Evolutionary conservation across 129 eudicot genomes (phyloP), one percentile per base, ranked within the genome.

Genomic region (Artemisia argyi): DNA sequence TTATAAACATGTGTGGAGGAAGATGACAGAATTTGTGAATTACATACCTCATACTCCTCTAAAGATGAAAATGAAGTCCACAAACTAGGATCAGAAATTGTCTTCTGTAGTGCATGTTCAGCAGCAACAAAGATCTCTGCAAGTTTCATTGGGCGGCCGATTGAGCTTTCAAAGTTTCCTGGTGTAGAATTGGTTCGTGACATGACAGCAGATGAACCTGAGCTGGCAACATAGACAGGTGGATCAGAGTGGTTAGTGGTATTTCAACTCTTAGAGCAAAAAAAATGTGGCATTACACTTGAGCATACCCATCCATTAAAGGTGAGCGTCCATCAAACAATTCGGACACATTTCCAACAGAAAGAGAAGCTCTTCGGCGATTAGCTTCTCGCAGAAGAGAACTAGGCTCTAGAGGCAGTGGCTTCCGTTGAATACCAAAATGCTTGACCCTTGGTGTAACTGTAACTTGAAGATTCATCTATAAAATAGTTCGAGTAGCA

Each of bases 331-430:
- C 88, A 77, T 93, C 99, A 79, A 88, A 81, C 85, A 94, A 5
- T 81, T 94, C 99, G 50, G 61, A 86, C 74, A 83, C 58, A 83
- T 94, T 90, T 75, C 99, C 99, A 73, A 87, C 96, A 53, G 99
- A 94, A 62, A 94, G 93, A 76, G 99, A 90, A 79, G 99, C 99
- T 71, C 99, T 86, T 75, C 97, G 82, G 18, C 99, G 91, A 78
- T 94, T 94, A 78, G 99, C 99, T 77, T 94, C 99, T 42, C 99
- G 89, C 76, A 94, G 68, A 65, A 94, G 92, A 68, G 86, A 80
- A 51, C 83, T 81, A 44, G 99, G 99, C 77, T 94, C 99, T 18
- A 94, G 89, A 28, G 99, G 99, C 69, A 94, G 79, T 10, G 91
- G 85, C 76, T 94, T 94, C 75, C 94, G 88, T 83, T 86, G 91